Base-by-base conservation (phyloP, 129 eudicot species). In the Scalesia atractyloides region DNA sequence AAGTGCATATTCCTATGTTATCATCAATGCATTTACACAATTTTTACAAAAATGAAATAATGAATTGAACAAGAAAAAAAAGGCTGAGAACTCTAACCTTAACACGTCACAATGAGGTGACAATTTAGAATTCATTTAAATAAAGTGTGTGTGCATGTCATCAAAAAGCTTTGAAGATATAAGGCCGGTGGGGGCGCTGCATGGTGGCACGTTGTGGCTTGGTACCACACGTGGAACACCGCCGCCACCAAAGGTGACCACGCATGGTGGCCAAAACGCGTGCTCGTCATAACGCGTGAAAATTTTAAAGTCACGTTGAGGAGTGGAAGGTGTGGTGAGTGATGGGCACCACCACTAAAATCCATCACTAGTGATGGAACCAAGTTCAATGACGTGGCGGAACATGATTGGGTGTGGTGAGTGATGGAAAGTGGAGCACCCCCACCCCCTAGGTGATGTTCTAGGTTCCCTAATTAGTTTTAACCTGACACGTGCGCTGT, bases 111-210 rank as follows among this genome's bases (percentile, higher is more conserved):
- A 37, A 8, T 63, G 11, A 64, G 37, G 30, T 64, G 39, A 64
- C 68, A 17, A 43, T 34, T 64, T 34, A 64, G 49, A 26, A 49
- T 24, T 13, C 10, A 58, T n/a, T 53, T 24, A 66, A 14, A 26
- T 67, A 48, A 67, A 67, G 72, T 47, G 43, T 13, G 22, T 67
- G 37, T 48, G 59, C 58, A 24, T 24, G 36, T 43, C 63, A 69
- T 69, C 52, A 70, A 37, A 70, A 70, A 24, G 24, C 24, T 41
- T 46, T 24, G 58, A 20, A 14, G 14, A 9, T 67, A 24, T 15
- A 67, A 24, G 30, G 2, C 30, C 2, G 30, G 30, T 24, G 30
- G 30, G 30, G n/a, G n/a, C n/a, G n/a, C n/a, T n/a, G n/a, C n/a
- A n/a, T n/a, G n/a, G n/a, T n/a, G n/a, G n/a, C n/a, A n/a, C n/a